Percentiles rank a stretch among this genome's conserved stretches.
These are phyloP conservation scores for Mimosa bimucronata DNA, from an alignment of 306 rosid species.

Conservation along the genomic window DNA sequence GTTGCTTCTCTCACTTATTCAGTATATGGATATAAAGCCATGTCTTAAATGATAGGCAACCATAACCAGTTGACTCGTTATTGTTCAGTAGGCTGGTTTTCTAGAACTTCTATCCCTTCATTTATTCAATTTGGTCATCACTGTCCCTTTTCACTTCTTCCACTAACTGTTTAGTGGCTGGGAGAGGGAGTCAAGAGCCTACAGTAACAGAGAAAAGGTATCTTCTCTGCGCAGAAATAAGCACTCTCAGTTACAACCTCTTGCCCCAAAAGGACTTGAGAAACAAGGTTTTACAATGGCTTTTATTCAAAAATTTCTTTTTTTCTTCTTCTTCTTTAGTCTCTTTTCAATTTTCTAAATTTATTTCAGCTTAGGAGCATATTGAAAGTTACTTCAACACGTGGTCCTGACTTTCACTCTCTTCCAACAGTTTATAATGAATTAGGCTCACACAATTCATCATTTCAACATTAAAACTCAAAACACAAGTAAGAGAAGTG, in stretches of 20 bases:
- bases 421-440: background rate
- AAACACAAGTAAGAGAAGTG: too few relatives aligned
- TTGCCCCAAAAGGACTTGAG: slow-evolving; percentile 3
- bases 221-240: slow-evolving; percentile 1
- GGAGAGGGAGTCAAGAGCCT: background rate
- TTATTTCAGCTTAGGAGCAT: background rate
- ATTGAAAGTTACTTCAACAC: slow-evolving; percentile 2
- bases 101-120: background rate
- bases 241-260: slow-evolving; percentile 5
- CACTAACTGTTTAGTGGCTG: background rate
- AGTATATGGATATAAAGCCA: background rate
- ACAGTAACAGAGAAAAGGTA: background rate
- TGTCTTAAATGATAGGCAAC: background rate
- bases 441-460: background rate
- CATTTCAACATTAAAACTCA: background rate
- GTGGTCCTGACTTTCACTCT: slow-evolving; percentile 4
- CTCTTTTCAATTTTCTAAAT: background rate
- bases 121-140: background rate
- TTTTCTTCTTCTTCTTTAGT: background rate
- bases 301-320: background rate
- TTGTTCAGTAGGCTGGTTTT: background rate
- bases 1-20: background rate
- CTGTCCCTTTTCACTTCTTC: background rate
- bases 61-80: slow-evolving; percentile 2
- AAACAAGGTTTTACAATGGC: background rate